Evolutionary conservation across 257 asterid species (phyloP).

Genomic region (Solanum peruvianum): DNA sequence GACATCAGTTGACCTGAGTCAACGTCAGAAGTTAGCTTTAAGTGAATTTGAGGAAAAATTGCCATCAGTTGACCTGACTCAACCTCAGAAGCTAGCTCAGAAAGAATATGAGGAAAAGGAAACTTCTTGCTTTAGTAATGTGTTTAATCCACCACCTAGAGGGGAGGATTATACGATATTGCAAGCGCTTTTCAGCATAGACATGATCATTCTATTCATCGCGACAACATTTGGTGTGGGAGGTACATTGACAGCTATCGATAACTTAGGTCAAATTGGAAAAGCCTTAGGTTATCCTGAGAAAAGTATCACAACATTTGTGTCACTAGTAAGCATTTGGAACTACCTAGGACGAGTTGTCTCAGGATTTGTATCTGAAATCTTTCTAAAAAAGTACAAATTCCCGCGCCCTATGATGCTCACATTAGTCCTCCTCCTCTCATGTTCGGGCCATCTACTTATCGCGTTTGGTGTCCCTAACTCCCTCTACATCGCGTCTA

Average conservation of each 20-base stretch:
- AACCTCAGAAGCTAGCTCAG: background rate
- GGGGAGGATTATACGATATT: constrained; percentile 32
- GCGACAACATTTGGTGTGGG: constrained; percentile 37
- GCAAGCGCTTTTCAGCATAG: constrained; percentile 33
- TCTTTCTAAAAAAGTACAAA: constrained; percentile 20
- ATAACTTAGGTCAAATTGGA: constrained; percentile 37
- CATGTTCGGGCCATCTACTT: constrained; percentile 34
- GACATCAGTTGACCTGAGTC: background rate
- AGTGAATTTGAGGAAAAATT: background rate
- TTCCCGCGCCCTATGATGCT: constrained; percentile 38
- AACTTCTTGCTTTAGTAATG: constrained; percentile 16
- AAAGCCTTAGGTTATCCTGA: constrained; percentile 23
- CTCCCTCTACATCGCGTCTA: constrained; percentile 29
- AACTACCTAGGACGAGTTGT: constrained; percentile 31
- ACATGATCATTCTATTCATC: constrained; percentile 23
- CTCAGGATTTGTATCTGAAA: constrained; percentile 31
- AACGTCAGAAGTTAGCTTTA: background rate
- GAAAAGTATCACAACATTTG: constrained; percentile 27
- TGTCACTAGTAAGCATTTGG: constrained; percentile 46
- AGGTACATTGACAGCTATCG: constrained; percentile 38
- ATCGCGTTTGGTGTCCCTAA: constrained; percentile 31
- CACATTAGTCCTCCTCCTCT: constrained; percentile 20
- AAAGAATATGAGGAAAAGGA: background rate
- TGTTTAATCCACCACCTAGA: constrained; percentile 29
- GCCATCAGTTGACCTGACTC: background rate